Percentiles rank a stretch among this genome's conserved stretches.
Evolutionary conservation across 768 basidiomycete species (phyloP).

Genomic region (Mycena filopes): DNA sequence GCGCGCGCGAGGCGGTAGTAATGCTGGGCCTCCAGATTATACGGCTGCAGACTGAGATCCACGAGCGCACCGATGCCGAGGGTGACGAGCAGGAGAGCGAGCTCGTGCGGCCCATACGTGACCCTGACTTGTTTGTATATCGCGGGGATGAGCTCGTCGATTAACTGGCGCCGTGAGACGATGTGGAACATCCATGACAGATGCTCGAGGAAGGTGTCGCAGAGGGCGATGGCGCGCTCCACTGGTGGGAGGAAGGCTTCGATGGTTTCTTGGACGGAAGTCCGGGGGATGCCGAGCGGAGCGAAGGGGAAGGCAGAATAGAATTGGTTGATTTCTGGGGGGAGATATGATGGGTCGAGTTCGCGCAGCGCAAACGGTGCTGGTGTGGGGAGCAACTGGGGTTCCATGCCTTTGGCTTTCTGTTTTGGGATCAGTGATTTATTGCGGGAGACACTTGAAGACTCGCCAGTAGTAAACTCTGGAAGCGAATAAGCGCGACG

Average conservation of each 20-base stretch:
- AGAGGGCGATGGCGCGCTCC: slow-evolving; percentile 52
- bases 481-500: slow-evolving; percentile 1
- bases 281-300: slow-evolving; percentile 47
- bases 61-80: slow-evolving; percentile 61
- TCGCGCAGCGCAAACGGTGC: slow-evolving; percentile 43
- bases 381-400: slow-evolving; percentile 21
- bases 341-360: slow-evolving; percentile 56
- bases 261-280: slow-evolving; percentile 51
- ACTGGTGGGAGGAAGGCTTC: slow-evolving; percentile 58
- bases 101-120: slow-evolving; percentile 60
- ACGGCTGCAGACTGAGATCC: slow-evolving; percentile 56
- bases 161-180: slow-evolving; percentile 56
- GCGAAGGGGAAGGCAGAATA: slow-evolving; percentile 58
- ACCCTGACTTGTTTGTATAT: slow-evolving; percentile 52
- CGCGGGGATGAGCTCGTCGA: slow-evolving; percentile 57
- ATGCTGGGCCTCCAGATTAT: slow-evolving; percentile 63
- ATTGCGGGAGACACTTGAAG: slow-evolving; percentile 9
- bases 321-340: slow-evolving; percentile 54
- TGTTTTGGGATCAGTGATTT: slow-evolving; percentile 13
- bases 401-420: slow-evolving; percentile 42
- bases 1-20: slow-evolving; percentile 61
- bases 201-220: slow-evolving; percentile 59
- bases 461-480: slow-evolving; percentile 58
- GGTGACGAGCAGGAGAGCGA: slow-evolving; percentile 58
- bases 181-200: slow-evolving; percentile 63